Evolutionary conservation across 2,329 filamentous ascomycete species (phyloP), one percentile per base, ranked within the genome.

Genomic region (Fusarium odoratissimum): DNA sequence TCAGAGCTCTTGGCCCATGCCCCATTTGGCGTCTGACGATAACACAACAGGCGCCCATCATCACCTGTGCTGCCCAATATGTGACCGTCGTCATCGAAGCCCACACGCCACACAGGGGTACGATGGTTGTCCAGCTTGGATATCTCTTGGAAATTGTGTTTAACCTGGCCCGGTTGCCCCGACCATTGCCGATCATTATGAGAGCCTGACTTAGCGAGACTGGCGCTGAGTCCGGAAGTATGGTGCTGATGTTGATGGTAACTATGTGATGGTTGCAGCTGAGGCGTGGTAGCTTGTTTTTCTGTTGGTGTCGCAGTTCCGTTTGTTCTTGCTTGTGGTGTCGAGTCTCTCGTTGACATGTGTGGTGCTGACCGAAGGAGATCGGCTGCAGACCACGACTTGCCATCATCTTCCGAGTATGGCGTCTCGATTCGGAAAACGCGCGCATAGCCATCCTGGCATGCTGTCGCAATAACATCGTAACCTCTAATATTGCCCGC

Each of bases 401-500:
- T 87, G 51, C 80, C 87, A 75, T 83, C 87, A 68, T 81, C 84
- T 69, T 78, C 83, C 71, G 76, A 80, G 68, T 82, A 83, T 1
- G 88, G 87, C 0, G 92, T 92, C 40, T 91, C 90, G 23, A 97
- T 81, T 76, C 95, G 91, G 78, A 97, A 97, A n/a, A 99, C 92
- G 44, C 95, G 89, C 44, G 98, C 91, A 75, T 91, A 91, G 6
- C 96, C 95, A 79, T 99, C 96, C 81, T 97, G 97, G 79, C 94
- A 96, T 5, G 95, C 95, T 10, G 95, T 97, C 6, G 95, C 96
- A 75, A 98, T 89, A 64, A 95, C 88, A 80, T 99, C 96, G 80
- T 94, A 95, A 3, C 95, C 95, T 42, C 95, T 87, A 76, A 97
- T 94, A 73, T 95, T 97, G 17, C 95, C 95, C 52, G 95, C 93